A percentile compares a stretch with the other conserved stretches of the same genome.
These are phyloP conservation scores for Xylaria sp. DNA, from an alignment of 2,329 filamentous ascomycete genomes.

Conservation along the genomic window DNA sequence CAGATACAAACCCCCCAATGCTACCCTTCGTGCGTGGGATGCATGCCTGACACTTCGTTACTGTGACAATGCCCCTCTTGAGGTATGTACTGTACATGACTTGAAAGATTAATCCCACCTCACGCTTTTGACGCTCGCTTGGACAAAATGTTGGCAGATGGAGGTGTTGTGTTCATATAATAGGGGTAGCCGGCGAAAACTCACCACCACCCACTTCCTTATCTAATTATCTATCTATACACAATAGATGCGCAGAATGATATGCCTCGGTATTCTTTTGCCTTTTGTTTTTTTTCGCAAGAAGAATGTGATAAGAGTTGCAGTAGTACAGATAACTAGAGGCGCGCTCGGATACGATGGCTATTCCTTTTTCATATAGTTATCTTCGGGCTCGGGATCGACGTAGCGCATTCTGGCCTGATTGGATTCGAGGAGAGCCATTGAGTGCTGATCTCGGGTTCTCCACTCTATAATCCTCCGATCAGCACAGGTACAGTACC, in stretches of 20 bases:
- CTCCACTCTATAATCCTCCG: conserved; percentile 8
- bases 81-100: neutral
- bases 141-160: neutral
- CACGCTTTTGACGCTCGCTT: conserved; percentile 7
- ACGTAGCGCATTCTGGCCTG: neutral
- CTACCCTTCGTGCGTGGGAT: conserved; percentile 16
- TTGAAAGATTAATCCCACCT: neutral
- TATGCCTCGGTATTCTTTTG: neutral
- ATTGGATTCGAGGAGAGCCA: conserved; percentile 8
- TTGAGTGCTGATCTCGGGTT: conserved; percentile 20
- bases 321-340: neutral
- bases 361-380: conserved; percentile 7
- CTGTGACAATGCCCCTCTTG: conserved; percentile 2
- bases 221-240: neutral
- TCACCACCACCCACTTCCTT: neutral
- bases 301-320: conserved; percentile 8
- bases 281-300: neutral
- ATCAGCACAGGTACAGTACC: neutral
- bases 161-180: neutral
- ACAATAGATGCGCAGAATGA: neutral
- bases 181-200: neutral
- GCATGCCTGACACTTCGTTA: conserved; percentile 24
- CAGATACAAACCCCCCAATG: conserved; percentile 22
- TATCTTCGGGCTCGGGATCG: conserved; percentile 16
- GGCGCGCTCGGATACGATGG: conserved; percentile 3